Percentiles rank a stretch among this genome's conserved stretches.
Evolutionary conservation across 2,329 filamentous ascomycete species (phyloP).

Genomic region (Tolypocladium tropicale): DNA sequence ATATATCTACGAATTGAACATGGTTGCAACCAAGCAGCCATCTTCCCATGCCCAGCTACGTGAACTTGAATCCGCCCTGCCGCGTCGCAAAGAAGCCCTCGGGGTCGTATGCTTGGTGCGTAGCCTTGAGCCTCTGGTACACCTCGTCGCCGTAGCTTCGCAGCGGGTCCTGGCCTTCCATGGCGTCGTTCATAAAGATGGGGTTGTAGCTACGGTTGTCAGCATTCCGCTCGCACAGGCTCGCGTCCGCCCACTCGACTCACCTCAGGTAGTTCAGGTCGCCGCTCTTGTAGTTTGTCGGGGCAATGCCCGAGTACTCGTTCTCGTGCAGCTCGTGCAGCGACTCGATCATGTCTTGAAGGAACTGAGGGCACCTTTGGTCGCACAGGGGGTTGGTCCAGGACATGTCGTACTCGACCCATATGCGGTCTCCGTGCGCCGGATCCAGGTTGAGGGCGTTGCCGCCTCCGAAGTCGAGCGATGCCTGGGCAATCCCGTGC

Average conservation of each 20-base stretch:
- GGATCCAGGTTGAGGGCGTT: slow-evolving; percentile 16
- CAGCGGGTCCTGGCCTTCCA: slow-evolving; percentile 7
- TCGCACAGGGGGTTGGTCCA: slow-evolving; percentile 13
- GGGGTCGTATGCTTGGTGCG: slow-evolving; percentile 7
- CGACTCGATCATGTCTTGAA: slow-evolving; percentile 3
- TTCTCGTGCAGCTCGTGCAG: slow-evolving; percentile 6
- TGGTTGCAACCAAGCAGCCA: background rate
- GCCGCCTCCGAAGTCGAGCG: slow-evolving; percentile 5
- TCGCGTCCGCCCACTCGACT: background rate
- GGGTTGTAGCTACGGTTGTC: slow-evolving; percentile 9
- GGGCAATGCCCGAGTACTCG: slow-evolving; percentile 8
- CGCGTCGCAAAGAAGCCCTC: slow-evolving; percentile 4
- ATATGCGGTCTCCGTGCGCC: slow-evolving; percentile 14
- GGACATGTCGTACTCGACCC: slow-evolving; percentile 20
- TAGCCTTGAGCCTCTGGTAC: slow-evolving; percentile 5
- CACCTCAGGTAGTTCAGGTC: slow-evolving; percentile 8
- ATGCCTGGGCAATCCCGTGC: slow-evolving; percentile 6
- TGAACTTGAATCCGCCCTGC: slow-evolving; percentile 5
- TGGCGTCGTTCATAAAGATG: slow-evolving; percentile 14
- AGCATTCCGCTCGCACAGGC: background rate
- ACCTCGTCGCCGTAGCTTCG: slow-evolving; percentile 8
- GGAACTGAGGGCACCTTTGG: slow-evolving; percentile 4
- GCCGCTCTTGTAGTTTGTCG: slow-evolving; percentile 10
- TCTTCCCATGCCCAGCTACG: background rate
- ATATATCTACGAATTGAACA: background rate